A percentile compares a stretch with the other conserved stretches of the same genome.
Evolutionary conservation across 257 asterid genomes (phyloP).

Genomic region (Solanum pinnatisectum): DNA sequence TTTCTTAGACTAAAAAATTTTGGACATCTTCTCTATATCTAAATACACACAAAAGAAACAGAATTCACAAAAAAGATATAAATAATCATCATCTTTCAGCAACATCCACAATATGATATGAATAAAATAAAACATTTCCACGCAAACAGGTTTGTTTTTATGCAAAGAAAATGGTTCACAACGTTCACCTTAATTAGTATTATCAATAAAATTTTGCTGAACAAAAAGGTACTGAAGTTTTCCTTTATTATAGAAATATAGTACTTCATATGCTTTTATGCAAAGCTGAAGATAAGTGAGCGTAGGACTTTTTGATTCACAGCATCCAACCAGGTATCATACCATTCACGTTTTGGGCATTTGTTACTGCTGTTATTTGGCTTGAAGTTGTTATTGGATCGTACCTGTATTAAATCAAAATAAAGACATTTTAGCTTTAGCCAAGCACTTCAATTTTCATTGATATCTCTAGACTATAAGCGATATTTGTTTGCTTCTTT

Average conservation of each 20-base stretch:
- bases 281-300: not conserved
- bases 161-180: not conserved
- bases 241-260: not conserved
- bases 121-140: not conserved
- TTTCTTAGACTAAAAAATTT: not conserved
- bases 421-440: not conserved
- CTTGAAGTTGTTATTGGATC: conserved; percentile 46
- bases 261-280: not conserved
- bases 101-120: not conserved
- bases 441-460: not conserved
- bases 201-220: not conserved
- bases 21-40: not conserved
- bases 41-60: not conserved
- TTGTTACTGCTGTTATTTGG: conserved; percentile 61
- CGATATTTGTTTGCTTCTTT: not conserved
- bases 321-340: conserved; percentile 94
- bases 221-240: not conserved
- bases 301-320: conserved; percentile 6
- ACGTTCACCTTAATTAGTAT: not conserved
- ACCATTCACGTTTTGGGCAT: conserved; percentile 53
- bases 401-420: conserved; percentile 30
- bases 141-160: not conserved
- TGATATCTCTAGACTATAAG: not conserved
- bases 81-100: not conserved
- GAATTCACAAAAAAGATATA: not conserved